A percentile compares a stretch with the other conserved stretches of the same genome.
phyloP scores from a whole-genome alignment of 2,329 filamentous ascomycete genomes.

The Xylaria hypoxylon region DNA sequence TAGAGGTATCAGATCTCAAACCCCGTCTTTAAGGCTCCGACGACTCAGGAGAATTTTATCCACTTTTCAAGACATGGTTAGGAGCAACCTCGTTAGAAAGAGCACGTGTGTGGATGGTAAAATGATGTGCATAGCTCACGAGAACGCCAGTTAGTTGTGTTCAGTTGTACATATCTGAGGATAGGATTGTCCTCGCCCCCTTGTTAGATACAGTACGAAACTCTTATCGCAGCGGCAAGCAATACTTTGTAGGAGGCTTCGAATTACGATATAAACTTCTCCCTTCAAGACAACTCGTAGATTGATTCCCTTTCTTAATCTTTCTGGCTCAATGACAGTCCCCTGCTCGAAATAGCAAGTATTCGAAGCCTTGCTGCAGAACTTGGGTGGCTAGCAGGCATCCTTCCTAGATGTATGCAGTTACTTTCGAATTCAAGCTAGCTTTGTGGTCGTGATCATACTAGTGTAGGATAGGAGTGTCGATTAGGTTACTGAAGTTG shows the following conservation, averaged over 20 bases:
- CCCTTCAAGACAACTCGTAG: neutral
- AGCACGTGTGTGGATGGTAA: neutral
- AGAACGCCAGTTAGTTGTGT: neutral
- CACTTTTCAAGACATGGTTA: neutral
- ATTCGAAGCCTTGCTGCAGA: neutral
- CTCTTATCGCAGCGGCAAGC: neutral
- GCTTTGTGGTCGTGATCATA: neutral
- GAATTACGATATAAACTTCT: neutral
- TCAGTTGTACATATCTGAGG: neutral
- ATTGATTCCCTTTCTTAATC: neutral
- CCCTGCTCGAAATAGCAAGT: neutral
- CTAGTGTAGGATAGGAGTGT: neutral
- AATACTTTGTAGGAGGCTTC: neutral
- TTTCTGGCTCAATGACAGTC: neutral
- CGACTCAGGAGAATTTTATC: neutral
- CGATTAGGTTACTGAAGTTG: too few species aligned
- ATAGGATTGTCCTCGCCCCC: neutral
- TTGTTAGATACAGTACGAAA: neutral
- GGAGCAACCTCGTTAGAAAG: neutral
- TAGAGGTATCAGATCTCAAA: slow-evolving; percentile 28
- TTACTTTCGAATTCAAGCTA: neutral
- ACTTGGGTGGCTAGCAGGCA: neutral
- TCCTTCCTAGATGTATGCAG: neutral
- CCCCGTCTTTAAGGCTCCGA: slow-evolving; percentile 19
- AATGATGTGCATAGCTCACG: neutral